Evolutionary conservation across 73 alveolate species (phyloP), one percentile per base, ranked within the genome.

Genomic region (Symbiodinium pilosum): DNA sequence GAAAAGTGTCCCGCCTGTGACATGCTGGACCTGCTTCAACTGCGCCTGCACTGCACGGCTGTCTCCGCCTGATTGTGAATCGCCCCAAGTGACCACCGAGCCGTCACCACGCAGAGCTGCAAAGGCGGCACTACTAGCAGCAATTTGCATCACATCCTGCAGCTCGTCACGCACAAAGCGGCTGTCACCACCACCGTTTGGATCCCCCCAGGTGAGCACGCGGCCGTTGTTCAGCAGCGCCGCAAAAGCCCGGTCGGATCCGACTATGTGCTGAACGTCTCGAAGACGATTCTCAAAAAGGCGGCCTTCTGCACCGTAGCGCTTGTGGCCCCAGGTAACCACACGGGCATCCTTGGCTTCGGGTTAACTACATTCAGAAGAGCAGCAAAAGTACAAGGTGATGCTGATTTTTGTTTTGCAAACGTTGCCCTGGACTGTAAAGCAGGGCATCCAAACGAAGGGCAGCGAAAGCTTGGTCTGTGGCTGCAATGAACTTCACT

Each of bases 391-490:
- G n/a, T n/a, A n/a, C n/a, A n/a, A n/a, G n/a, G n/a, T n/a, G n/a
- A n/a, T n/a, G n/a, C n/a, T n/a, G n/a, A n/a, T n/a, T n/a, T n/a
- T n/a, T n/a, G n/a, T n/a, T n/a, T n/a, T n/a, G n/a, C n/a, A n/a
- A n/a, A n/a, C n/a, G n/a, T n/a, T n/a, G n/a, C n/a, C n/a, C n/a
- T n/a, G n/a, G n/a, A n/a, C n/a, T n/a, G n/a, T n/a, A n/a, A n/a
- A n/a, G n/a, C n/a, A n/a, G n/a, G n/a, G n/a, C n/a, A 56, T 56
- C 75, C 0, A 11, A 11, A 16, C 75, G 75, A 11, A 56, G 75
- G 75, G 75, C 75, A 21, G 75, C 75, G 75, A 56, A 56, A 34
- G 75, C 75, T 56, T 56, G 75, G 75, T 56, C 75, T 20, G 75
- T 56, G 9, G 75, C 75, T 6, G 75, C 75, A 6, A 56, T 56